These are phyloP conservation scores for Elsinoe ampelina DNA, from an alignment of 2,329 filamentous ascomycete species.

Conservation along the genomic window DNA sequence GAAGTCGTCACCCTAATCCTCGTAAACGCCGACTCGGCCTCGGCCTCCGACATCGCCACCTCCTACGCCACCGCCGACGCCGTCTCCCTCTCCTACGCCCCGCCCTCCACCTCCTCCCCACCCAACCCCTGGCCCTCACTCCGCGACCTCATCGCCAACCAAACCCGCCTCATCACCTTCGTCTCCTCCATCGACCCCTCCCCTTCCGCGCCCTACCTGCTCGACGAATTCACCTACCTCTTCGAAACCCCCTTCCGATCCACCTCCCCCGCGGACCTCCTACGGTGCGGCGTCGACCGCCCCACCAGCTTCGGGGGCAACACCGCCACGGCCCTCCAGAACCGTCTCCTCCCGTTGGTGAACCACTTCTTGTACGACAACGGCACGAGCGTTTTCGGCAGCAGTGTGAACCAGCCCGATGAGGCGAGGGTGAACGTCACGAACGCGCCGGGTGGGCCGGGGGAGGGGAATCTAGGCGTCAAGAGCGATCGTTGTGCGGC, in stretches of 20 bases:
- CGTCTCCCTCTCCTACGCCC: constrained; percentile 51
- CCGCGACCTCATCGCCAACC: constrained; percentile 54
- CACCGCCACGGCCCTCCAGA: constrained; percentile 41
- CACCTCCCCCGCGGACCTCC: constrained; percentile 54
- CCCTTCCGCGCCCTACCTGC: constrained; percentile 45
- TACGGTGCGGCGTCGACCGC: constrained; percentile 56
- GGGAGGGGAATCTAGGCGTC: constrained; percentile 43
- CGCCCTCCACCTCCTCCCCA: constrained; percentile 35
- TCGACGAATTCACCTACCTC: constrained; percentile 55
- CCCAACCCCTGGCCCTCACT: constrained; percentile 59
- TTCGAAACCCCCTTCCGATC: constrained; percentile 68
- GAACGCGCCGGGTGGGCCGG: constrained; percentile 50
- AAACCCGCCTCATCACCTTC: constrained; percentile 60
- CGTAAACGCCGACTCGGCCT: constrained; percentile 57
- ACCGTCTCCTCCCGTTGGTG: constrained; percentile 58
- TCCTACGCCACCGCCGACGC: constrained; percentile 52
- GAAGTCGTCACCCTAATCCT: constrained; percentile 68
- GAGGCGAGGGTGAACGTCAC: constrained; percentile 52
- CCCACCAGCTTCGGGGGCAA: constrained; percentile 46
- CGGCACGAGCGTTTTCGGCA: constrained; percentile 38
- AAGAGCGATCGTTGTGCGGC: constrained; percentile 43
- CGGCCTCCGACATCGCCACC: constrained; percentile 45
- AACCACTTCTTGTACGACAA: constrained; percentile 69
- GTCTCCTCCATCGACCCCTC: constrained; percentile 43
- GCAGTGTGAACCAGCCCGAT: constrained; percentile 50